Evolutionary conservation across 257 asterid species (phyloP).

Genomic region (Nicotiana tomentosiformis): DNA sequence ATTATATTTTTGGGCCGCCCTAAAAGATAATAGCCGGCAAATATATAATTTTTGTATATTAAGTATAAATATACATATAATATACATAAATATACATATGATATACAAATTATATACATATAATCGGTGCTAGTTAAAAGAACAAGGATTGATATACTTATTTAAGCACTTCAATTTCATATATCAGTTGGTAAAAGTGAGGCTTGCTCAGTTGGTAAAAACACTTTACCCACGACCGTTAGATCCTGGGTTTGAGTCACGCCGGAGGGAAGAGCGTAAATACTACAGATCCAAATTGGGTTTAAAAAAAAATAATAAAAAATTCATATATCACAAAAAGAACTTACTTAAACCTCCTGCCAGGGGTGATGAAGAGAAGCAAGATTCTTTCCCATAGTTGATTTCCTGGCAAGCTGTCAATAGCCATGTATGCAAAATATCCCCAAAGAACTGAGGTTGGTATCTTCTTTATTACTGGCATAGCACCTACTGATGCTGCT

Average conservation of each 20-base stretch:
- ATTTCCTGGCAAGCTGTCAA: constrained; percentile 59
- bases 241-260: too few species aligned
- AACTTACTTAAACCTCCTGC: constrained; percentile 43
- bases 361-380: constrained; percentile 46
- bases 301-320: too few species aligned
- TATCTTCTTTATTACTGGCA: constrained; percentile 47
- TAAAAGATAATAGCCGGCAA: too few species aligned
- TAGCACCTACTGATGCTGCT: constrained; percentile 38
- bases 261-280: too few species aligned
- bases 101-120: too few species aligned
- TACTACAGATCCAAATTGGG: too few species aligned
- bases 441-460: constrained; percentile 69
- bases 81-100: neutral
- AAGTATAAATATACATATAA: neutral
- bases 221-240: too few species aligned
- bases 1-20: too few species aligned
- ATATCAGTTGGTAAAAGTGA: too few species aligned
- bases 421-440: constrained; percentile 64
- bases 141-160: neutral
- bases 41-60: too few species aligned
- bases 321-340: neutral
- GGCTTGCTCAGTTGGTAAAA: too few species aligned
- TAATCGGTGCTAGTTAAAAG: neutral
- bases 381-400: constrained; percentile 54
- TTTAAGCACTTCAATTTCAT: neutral